Percentiles rank a stretch among this genome's conserved stretches.
phyloP scores from a whole-genome alignment of 257 asterid genomes.

The Solanum clarkiae region DNA sequence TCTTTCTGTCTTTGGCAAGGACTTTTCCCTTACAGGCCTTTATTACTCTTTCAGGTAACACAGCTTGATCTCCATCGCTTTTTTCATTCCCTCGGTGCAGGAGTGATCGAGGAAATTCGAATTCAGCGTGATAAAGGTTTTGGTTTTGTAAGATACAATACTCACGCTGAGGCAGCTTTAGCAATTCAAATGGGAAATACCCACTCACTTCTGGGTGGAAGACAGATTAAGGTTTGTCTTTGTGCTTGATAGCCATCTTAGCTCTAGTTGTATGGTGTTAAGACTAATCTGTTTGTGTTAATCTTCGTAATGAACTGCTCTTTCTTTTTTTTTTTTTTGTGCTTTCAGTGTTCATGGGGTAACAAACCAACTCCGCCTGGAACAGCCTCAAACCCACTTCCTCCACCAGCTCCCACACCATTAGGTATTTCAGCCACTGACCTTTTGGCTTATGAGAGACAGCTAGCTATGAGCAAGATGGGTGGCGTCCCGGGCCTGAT shows the following conservation, averaged over 20 bases:
- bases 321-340: not conserved
- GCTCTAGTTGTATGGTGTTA: not conserved
- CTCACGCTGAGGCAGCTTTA: conserved; percentile 81
- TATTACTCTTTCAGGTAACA: conserved; percentile 42
- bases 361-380: conserved; percentile 95
- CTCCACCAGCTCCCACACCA: conserved; percentile 63
- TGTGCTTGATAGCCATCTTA: not conserved
- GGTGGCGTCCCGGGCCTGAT: conserved; percentile 46
- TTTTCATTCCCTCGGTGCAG: conserved; percentile 81
- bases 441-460: conserved; percentile 63
- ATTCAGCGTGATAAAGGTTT: conserved; percentile 92
- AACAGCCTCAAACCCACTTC: conserved; percentile 78
- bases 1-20: not conserved
- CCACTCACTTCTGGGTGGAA: conserved; percentile 59
- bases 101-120: conserved; percentile 88
- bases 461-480: conserved; percentile 74
- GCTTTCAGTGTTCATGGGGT: conserved; percentile 85
- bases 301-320: not conserved
- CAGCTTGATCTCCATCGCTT: conserved; percentile 89
- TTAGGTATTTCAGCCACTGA: conserved; percentile 51
- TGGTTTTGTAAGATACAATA: conserved; percentile 80
- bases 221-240: conserved; percentile 66
- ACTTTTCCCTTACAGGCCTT: not conserved
- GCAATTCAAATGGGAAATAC: conserved; percentile 83
- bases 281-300: not conserved